Conservation (phyloP, 306 rosid genomes). For the Arachis stenosperma region DNA sequence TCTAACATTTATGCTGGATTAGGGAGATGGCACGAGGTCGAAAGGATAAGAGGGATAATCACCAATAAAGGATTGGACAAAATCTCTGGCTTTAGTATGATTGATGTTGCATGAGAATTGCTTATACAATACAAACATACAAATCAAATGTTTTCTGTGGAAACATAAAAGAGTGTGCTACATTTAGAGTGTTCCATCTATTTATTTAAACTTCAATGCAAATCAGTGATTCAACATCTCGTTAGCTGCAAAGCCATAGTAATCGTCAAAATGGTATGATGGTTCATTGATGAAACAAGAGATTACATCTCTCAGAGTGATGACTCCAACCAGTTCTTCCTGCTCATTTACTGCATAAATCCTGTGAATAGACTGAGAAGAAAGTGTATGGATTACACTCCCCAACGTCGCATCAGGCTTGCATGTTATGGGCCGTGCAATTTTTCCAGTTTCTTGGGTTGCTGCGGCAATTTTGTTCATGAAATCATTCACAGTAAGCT, state of each 20-base stretch:
- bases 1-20: slow-evolving; percentile 71
- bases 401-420: slow-evolving; percentile 62
- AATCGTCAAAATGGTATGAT: slow-evolving; percentile 63
- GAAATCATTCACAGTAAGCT: slow-evolving; percentile 75
- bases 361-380: slow-evolving; percentile 84
- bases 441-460: slow-evolving; percentile 49
- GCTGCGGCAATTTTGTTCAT: slow-evolving; percentile 50
- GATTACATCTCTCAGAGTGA: slow-evolving; percentile 92
- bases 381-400: slow-evolving; percentile 64
- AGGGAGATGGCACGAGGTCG: slow-evolving; percentile 81
- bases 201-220: slow-evolving; percentile 19
- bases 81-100: slow-evolving; percentile 62
- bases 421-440: slow-evolving; percentile 68
- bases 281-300: slow-evolving; percentile 88
- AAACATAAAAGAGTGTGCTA: slow-evolving; percentile 33
- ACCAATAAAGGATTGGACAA: slow-evolving; percentile 56
- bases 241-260: slow-evolving; percentile 64
- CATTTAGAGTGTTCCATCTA: slow-evolving; percentile 14
- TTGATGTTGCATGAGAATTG: slow-evolving; percentile 52
- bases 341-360: slow-evolving; percentile 60
- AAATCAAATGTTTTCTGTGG: slow-evolving; percentile 36
- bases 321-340: slow-evolving; percentile 67
- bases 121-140: slow-evolving; percentile 19
- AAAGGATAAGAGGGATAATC: slow-evolving; percentile 62
- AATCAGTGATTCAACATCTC: slow-evolving; percentile 65